Conservation (phyloP, 2,329 filamentous ascomycete species). For the Ophiostoma piceae region DNA sequence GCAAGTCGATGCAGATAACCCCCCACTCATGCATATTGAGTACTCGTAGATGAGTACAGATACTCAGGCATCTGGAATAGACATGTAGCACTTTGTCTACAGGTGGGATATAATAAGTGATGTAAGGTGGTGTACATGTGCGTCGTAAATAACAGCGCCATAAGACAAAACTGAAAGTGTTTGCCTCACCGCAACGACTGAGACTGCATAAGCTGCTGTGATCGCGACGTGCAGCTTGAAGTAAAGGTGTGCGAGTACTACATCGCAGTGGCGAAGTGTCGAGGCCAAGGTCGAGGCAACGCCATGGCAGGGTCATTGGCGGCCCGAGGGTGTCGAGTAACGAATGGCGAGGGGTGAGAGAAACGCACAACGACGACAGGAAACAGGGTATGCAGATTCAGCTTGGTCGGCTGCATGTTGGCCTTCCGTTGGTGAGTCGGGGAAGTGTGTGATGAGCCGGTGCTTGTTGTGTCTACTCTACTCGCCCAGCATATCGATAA, state of each 20-base stretch:
- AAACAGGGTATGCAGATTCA: conserved; percentile 3
- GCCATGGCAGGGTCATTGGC: not conserved
- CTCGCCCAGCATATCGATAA: not conserved
- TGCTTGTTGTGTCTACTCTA: not conserved
- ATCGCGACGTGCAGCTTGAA: conserved; percentile 3
- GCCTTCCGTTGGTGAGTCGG: not conserved
- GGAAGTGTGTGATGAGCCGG: not conserved
- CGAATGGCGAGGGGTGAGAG: not conserved
- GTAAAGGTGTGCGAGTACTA: conserved; percentile 5
- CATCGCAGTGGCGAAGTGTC: not conserved
- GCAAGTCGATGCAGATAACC: not conserved
- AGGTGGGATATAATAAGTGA: not conserved
- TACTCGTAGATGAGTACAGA: not conserved
- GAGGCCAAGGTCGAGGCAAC: not conserved
- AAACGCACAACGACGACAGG: not conserved
- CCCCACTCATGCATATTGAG: not conserved
- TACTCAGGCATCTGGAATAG: not conserved
- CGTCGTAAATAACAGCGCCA: not conserved
- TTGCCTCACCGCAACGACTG: conserved; percentile 5
- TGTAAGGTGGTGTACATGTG: not conserved
- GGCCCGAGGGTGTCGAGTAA: not conserved
- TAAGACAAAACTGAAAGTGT: not conserved
- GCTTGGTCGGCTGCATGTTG: not conserved
- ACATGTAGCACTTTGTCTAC: not conserved
- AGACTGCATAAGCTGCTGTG: conserved; percentile 6